Evolutionary conservation across 176 grass and related monocot species (phyloP).

Genomic region (Alloteropsis semialata): DNA sequence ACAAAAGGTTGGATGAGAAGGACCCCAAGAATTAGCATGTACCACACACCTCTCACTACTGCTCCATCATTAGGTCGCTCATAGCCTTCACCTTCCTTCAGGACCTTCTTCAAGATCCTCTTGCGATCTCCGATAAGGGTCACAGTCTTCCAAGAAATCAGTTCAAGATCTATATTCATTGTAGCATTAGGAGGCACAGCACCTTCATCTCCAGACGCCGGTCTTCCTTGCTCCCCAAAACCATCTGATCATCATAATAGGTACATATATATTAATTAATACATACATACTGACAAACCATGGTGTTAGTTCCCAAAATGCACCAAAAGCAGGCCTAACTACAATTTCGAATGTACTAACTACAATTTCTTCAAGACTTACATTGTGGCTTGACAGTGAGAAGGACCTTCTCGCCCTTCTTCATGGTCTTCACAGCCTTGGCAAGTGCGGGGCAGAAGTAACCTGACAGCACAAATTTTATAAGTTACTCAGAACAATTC

Average conservation of each 20-base stretch:
- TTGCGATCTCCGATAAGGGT: conserved; percentile 73
- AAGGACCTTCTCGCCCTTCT: conserved; percentile 65
- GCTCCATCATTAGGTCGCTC: conserved; percentile 83
- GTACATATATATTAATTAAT: neutral
- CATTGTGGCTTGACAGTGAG: conserved; percentile 91
- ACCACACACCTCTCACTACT: conserved; percentile 60
- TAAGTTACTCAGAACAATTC: neutral
- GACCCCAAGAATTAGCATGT: neutral
- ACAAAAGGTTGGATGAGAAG: neutral
- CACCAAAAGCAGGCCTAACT: neutral
- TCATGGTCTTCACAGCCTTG: conserved; percentile 88
- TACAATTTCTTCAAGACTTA: conserved; percentile 1
- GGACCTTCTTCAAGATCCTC: conserved; percentile 81
- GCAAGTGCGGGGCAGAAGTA: conserved; percentile 67
- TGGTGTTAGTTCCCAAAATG: neutral
- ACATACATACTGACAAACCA: neutral
- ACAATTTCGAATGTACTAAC: neutral
- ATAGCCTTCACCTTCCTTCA: conserved; percentile 81
- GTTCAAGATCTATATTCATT: conserved; percentile 57
- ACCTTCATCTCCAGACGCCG: conserved; percentile 40
- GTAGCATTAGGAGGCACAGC: conserved; percentile 56
- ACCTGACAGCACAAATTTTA: conserved; percentile 18
- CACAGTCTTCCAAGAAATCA: conserved; percentile 76
- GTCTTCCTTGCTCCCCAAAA: conserved; percentile 75
- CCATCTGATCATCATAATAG: conserved; percentile 44